These are phyloP conservation scores for Paragyromitra xinjiangensis DNA, from an alignment of 495 filamentous ascomycete genomes.

Conservation along the genomic window DNA sequence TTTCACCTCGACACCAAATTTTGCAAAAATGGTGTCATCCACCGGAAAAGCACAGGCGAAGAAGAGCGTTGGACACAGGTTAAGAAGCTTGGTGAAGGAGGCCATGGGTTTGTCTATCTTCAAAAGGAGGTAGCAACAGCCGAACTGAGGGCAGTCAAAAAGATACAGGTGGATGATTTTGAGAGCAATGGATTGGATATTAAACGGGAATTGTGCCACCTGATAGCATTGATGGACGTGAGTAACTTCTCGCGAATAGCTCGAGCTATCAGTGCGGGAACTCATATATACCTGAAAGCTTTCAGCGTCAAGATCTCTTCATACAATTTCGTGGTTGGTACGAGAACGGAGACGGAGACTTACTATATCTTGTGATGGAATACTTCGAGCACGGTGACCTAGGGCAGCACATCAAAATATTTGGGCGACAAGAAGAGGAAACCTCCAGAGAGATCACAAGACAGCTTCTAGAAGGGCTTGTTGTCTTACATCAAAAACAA, in stretches of 20 bases:
- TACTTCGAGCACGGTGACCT: conserved; percentile 10
- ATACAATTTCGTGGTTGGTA: neutral
- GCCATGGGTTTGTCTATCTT: neutral
- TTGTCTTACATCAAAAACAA: neutral
- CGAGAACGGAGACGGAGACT: too few relatives aligned
- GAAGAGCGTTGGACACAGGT: neutral
- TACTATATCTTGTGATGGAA: conserved; percentile 9
- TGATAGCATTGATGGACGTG: neutral
- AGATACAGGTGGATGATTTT: neutral
- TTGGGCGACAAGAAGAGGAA: neutral
- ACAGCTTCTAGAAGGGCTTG: neutral
- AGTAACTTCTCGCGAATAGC: neutral
- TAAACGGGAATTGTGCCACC: neutral
- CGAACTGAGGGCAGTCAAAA: neutral
- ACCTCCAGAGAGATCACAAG: neutral
- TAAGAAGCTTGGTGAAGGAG: neutral
- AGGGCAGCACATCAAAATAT: neutral
- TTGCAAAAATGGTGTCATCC: neutral
- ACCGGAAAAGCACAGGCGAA: neutral
- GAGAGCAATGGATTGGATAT: neutral
- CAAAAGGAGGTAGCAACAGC: neutral
- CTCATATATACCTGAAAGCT: neutral
- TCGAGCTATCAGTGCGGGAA: neutral
- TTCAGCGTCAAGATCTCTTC: conserved; percentile 4
- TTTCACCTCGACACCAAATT: neutral